phyloP scores from a whole-genome alignment of 257 asterid genomes.

The Rubia yunnanensis region DNA sequence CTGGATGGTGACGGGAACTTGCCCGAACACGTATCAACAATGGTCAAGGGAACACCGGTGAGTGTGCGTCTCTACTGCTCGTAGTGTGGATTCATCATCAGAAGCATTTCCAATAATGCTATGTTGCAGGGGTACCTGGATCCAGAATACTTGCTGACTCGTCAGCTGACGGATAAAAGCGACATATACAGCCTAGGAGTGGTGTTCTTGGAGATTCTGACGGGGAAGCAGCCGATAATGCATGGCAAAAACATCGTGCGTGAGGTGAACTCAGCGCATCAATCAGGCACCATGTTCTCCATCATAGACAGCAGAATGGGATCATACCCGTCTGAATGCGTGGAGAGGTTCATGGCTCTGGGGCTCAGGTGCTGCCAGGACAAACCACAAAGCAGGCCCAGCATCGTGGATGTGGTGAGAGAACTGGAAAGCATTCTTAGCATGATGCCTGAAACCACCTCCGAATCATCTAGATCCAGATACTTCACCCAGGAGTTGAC shows the following conservation, averaged over 20 bases:
- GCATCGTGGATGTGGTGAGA: slow-evolving; percentile 68
- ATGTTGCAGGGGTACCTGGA: slow-evolving; percentile 75
- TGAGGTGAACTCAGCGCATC: slow-evolving; percentile 68
- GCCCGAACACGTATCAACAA: slow-evolving; percentile 56
- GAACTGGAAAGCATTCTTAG: slow-evolving; percentile 52
- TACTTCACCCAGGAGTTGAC: slow-evolving; percentile 7
- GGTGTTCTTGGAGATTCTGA: slow-evolving; percentile 71
- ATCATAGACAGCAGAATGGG: slow-evolving; percentile 73
- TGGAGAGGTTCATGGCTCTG: slow-evolving; percentile 50
- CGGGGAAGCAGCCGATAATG: slow-evolving; percentile 81
- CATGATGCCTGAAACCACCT: slow-evolving; percentile 33
- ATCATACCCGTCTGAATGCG: slow-evolving; percentile 48
- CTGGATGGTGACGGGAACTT: slow-evolving; percentile 42
- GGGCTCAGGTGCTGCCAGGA: slow-evolving; percentile 63
- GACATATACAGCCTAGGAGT: slow-evolving; percentile 86
- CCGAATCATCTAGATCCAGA: slow-evolving; percentile 26
- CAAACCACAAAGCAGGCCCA: slow-evolving; percentile 61
- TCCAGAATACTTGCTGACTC: slow-evolving; percentile 76
- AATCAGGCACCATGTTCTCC: slow-evolving; percentile 53
- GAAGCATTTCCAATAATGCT: neutral
- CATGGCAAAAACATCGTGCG: slow-evolving; percentile 81
- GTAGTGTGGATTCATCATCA: neutral
- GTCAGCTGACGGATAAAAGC: slow-evolving; percentile 72
- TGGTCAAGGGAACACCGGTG: slow-evolving; percentile 91
- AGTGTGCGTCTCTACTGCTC: slow-evolving; percentile 15